Evolutionary conservation across 108 stramenopile species (phyloP).

Genomic region (Cyclotella distinguenda): DNA sequence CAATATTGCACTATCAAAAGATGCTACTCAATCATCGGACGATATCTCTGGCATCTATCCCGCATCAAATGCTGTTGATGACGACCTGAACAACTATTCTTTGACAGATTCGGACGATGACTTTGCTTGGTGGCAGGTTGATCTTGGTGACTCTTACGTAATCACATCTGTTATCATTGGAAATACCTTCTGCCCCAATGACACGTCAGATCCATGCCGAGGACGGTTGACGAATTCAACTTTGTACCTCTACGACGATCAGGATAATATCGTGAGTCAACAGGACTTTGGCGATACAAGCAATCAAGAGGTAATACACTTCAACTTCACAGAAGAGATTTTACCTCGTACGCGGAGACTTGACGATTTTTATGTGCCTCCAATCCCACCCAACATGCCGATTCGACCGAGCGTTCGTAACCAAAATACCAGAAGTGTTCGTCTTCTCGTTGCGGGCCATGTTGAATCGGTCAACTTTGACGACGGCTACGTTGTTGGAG

Average conservation of each 20-base stretch:
- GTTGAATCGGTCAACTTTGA: slow-evolving; percentile 14
- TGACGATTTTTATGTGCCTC: not conserved
- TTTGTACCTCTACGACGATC: not conserved
- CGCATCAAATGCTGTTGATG: not conserved
- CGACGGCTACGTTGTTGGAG: slow-evolving; percentile 28
- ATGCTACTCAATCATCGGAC: not conserved
- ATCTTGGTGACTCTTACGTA: not conserved
- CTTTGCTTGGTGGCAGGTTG: not conserved
- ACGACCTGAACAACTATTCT: not conserved
- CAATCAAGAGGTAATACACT: not conserved
- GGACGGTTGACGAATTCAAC: not conserved
- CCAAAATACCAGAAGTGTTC: slow-evolving; percentile 27
- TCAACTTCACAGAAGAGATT: not conserved
- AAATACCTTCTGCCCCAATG: not conserved
- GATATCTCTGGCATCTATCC: not conserved
- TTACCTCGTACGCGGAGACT: not conserved
- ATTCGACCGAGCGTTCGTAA: not conserved
- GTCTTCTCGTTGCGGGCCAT: slow-evolving; percentile 46
- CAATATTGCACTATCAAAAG: not conserved
- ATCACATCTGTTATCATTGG: not conserved
- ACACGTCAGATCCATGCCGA: not conserved
- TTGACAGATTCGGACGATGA: not conserved
- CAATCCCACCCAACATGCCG: not conserved
- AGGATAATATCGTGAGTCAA: not conserved
- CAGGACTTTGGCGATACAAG: slow-evolving; percentile 1